A percentile compares a stretch with the other conserved stretches of the same genome.
These are phyloP conservation scores for Bolboschoenus planiculmis DNA, from an alignment of 176 grass and related monocot genomes.

Conservation along the genomic window DNA sequence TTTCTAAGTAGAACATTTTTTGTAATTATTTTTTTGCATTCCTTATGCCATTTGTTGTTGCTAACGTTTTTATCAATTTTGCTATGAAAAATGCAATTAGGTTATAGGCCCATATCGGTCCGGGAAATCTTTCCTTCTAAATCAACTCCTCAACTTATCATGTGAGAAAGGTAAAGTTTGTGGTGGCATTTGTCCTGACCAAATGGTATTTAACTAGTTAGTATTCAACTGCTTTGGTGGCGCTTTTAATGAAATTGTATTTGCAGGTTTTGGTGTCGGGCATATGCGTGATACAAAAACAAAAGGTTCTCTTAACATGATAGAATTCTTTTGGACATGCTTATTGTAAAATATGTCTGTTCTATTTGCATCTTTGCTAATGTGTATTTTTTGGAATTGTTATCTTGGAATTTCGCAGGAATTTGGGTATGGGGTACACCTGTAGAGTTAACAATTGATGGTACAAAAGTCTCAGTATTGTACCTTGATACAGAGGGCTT, in stretches of 20 bases:
- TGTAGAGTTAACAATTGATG: slow-evolving; percentile 59
- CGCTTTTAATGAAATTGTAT: not conserved
- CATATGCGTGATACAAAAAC: slow-evolving; percentile 98
- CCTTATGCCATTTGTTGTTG: not conserved
- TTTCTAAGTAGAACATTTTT: not conserved
- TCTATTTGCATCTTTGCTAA: not conserved
- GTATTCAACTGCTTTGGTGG: not conserved
- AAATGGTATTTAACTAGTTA: not conserved
- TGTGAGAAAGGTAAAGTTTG: slow-evolving; percentile 61
- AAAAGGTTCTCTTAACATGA: slow-evolving; percentile 44
- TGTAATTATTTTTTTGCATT: not conserved
- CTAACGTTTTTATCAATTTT: not conserved
- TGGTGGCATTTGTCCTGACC: not conserved
- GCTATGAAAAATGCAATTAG: slow-evolving; percentile 27
- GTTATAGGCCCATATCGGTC: slow-evolving; percentile 86
- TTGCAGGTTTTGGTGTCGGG: slow-evolving; percentile 83
- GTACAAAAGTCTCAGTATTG: slow-evolving; percentile 69
- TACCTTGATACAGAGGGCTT: slow-evolving; percentile 95
- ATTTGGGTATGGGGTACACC: slow-evolving; percentile 92
- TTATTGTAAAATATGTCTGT: not conserved
- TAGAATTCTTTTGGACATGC: slow-evolving; percentile 2
- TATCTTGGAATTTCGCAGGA: slow-evolving; percentile 36
- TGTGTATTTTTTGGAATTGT: slow-evolving; percentile 4
- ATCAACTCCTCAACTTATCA: slow-evolving; percentile 79
- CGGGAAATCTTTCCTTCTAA: slow-evolving; percentile 94